phyloP scores from a whole-genome alignment of 352 stramenopile species.

The Paralagenidium karlingii region DNA sequence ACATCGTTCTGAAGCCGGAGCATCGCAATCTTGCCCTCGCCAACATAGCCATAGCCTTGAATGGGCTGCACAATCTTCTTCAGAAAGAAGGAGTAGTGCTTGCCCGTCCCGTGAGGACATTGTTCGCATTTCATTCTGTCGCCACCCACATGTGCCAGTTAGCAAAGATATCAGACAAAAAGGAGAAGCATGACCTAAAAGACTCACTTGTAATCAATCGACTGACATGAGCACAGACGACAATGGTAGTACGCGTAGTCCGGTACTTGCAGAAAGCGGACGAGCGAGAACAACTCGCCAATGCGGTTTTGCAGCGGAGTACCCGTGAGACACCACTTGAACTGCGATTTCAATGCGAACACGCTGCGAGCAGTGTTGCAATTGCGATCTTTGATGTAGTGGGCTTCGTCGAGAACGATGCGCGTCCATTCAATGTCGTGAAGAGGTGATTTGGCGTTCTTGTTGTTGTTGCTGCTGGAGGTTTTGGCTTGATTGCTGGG shows the following conservation, averaged over 20 bases:
- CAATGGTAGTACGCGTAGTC: conserved; percentile 98
- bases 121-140: conserved; percentile 70
- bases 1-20: conserved; percentile 92
- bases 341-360: conserved; percentile 92
- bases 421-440: conserved; percentile 94
- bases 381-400: conserved; percentile 91
- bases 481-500: conserved; percentile 6
- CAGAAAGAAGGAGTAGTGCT: conserved; percentile 98
- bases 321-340: conserved; percentile 97
- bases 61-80: conserved; percentile 98
- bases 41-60: conserved; percentile 89
- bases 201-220: conserved; percentile 91
- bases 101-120: conserved; percentile 90
- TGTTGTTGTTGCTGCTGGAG: conserved; percentile 14
- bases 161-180: neutral
- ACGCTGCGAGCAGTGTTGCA: conserved; percentile 94
- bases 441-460: conserved; percentile 58
- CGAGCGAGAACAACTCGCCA: conserved; percentile 92
- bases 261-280: conserved; percentile 96
- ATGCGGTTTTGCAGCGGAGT: conserved; percentile 94
- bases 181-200: neutral
- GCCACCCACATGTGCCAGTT: neutral
- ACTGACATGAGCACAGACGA: conserved; percentile 89
- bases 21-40: conserved; percentile 91
- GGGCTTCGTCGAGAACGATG: conserved; percentile 95